Percentiles rank a stretch among this genome's conserved stretches.
Conservation (phyloP, 768 basidiomycete genomes). For the Hydnum rufescens region DNA sequence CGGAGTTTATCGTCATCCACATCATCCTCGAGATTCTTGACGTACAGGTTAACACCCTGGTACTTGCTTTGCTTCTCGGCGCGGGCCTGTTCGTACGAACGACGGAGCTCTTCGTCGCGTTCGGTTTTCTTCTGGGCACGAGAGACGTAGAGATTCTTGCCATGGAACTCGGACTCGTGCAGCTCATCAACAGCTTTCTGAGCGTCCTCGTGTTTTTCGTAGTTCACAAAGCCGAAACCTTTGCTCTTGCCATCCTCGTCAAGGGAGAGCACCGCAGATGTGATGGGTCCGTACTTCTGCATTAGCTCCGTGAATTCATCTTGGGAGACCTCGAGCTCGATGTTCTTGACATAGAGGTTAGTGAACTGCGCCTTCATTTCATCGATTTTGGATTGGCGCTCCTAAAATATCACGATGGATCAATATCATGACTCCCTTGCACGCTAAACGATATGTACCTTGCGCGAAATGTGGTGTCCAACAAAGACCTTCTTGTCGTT, state of each 20-base stretch:
- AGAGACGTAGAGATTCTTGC: slow-evolving; percentile 83
- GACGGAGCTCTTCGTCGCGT: slow-evolving; percentile 90
- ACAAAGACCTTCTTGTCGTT: slow-evolving; percentile 99
- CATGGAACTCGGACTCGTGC: slow-evolving; percentile 66
- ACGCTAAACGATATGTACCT: slow-evolving; percentile 29
- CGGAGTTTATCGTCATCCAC: slow-evolving; percentile 95
- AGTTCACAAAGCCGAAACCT: slow-evolving; percentile 98
- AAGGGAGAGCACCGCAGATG: slow-evolving; percentile 66
- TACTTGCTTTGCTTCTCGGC: slow-evolving; percentile 97
- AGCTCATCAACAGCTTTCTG: slow-evolving; percentile 74
- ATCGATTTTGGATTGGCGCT: slow-evolving; percentile 95
- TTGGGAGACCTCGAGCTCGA: slow-evolving; percentile 65
- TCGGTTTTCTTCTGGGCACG: slow-evolving; percentile 98
- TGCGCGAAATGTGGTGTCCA: slow-evolving; percentile 91
- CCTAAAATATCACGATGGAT: slow-evolving; percentile 26
- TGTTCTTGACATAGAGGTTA: slow-evolving; percentile 96
- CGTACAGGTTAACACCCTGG: slow-evolving; percentile 96
- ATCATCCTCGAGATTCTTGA: slow-evolving; percentile 99
- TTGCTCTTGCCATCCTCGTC: slow-evolving; percentile 87
- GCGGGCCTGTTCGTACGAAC: slow-evolving; percentile 85
- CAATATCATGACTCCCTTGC: background rate
- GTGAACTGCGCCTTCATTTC: slow-evolving; percentile 96
- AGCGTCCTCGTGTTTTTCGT: slow-evolving; percentile 79
- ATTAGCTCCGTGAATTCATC: slow-evolving; percentile 80
- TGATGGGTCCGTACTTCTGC: slow-evolving; percentile 54